Evolutionary conservation across 2,329 filamentous ascomycete genomes (phyloP), one percentile per base, ranked within the genome.

Genomic region (Lasiodiplodia sp.): DNA sequence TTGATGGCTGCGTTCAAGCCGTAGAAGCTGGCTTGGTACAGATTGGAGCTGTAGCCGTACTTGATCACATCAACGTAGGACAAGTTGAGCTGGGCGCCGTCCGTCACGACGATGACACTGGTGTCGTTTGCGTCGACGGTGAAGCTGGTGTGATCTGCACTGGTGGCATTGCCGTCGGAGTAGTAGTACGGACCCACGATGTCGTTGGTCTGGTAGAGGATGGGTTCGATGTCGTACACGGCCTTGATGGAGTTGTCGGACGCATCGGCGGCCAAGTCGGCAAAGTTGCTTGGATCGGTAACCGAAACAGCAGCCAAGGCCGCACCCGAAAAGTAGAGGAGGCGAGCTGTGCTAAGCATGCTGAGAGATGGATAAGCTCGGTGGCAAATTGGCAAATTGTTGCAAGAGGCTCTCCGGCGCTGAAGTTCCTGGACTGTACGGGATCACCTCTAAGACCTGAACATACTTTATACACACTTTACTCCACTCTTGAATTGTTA

Each of bases 11-110:
- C 63, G 51, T 66, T 66, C 37, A 66, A 38, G 5, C 52, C 64
- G 25, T 66, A 66, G 51, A 66, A 79, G 65, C 73, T 77, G 16
- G 74, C 72, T 47, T 74, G 70, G 62, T 73, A 69, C 8, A 78
- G 70, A 58, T 77, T 74, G 16, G 72, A 73, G 4, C 71, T 72
- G 53, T 78, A 78, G 1, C 77, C 77, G 21, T 70, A 58, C 69
- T 79, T 79, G 37, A 73, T n/a, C 6, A 79, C 37, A 8, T 57
- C 25, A 2, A 57, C 64, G 4, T 56, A 37, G 3, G 64, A 66
- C 2, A 66, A 51, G 25, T 66, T 66, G 23, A 57, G 64, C 21
- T 49, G 18, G n/a, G 64, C 57, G 3, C 51, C 51, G 1, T 66
- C 63, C 3, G 63, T 56, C 21, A 8, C 63, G 4, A 66, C 51